phyloP scores from a whole-genome alignment of 176 grass and related monocot species.

The Carex cristatella region DNA sequence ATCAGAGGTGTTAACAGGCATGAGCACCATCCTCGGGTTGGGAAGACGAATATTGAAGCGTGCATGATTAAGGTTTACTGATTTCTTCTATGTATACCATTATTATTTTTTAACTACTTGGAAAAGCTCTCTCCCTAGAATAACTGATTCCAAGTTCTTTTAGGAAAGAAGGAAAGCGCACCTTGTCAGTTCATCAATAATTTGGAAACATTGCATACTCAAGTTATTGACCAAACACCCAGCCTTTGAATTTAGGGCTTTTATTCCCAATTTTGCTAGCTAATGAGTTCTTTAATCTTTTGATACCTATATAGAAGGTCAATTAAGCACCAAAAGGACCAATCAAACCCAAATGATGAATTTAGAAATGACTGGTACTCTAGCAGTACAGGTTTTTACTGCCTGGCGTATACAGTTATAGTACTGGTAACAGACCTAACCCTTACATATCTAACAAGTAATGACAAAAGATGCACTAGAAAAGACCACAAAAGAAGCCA shows the following conservation, averaged over 20 bases:
- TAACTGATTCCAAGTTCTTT: neutral
- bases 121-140: neutral
- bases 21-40: constrained; percentile 85
- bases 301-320: neutral
- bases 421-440: neutral
- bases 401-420: neutral
- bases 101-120: neutral
- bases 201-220: neutral
- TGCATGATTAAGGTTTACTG: constrained; percentile 91
- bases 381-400: neutral
- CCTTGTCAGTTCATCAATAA: neutral
- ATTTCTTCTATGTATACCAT: neutral
- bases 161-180: neutral
- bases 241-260: neutral
- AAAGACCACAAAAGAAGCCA: neutral
- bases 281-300: neutral
- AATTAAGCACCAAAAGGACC: neutral
- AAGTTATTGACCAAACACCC: neutral
- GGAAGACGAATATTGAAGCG: constrained; percentile 92
- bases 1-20: constrained; percentile 94
- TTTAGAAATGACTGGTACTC: neutral
- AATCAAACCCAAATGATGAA: neutral
- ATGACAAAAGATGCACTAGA: neutral
- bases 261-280: neutral
- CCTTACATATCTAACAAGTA: neutral